Conservation (phyloP, 2,329 filamentous ascomycete species). For the Kalmusia sp. region DNA sequence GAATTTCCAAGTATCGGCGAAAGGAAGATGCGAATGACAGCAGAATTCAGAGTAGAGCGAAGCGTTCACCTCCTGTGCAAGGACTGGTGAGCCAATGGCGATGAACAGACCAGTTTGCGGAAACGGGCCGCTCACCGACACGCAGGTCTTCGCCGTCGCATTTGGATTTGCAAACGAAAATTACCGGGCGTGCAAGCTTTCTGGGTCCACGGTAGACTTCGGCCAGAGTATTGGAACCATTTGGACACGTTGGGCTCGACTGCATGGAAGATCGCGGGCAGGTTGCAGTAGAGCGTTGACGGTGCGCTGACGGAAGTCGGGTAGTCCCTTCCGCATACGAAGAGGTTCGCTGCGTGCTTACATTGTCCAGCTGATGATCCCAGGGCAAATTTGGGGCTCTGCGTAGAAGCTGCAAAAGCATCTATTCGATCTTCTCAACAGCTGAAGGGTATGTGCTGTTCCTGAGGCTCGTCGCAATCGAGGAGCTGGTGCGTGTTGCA, state of each 20-base stretch:
- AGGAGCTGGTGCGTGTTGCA: background rate
- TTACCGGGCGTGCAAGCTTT: background rate
- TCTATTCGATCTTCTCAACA: background rate
- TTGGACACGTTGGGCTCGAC: background rate
- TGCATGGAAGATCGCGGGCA: background rate
- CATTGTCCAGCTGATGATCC: background rate
- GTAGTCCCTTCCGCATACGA: background rate
- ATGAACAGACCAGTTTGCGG: background rate
- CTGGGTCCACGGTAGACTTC: background rate
- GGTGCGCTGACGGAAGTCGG: background rate
- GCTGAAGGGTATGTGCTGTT: no score
- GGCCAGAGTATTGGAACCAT: background rate
- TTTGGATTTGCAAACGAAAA: background rate
- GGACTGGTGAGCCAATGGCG: no score
- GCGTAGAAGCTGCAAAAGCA: background rate
- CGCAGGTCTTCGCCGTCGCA: background rate
- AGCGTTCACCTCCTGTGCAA: no score
- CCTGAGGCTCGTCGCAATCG: no score
- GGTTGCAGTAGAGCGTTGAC: background rate
- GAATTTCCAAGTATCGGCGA: no score
- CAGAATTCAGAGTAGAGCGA: no score
- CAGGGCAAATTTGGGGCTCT: background rate
- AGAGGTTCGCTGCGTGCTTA: background rate
- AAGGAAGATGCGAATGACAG: no score
- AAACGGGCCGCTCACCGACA: background rate